These are phyloP conservation scores for Penicillium sp. DNA, from an alignment of 2,329 filamentous ascomycete genomes.

Conservation along the genomic window DNA sequence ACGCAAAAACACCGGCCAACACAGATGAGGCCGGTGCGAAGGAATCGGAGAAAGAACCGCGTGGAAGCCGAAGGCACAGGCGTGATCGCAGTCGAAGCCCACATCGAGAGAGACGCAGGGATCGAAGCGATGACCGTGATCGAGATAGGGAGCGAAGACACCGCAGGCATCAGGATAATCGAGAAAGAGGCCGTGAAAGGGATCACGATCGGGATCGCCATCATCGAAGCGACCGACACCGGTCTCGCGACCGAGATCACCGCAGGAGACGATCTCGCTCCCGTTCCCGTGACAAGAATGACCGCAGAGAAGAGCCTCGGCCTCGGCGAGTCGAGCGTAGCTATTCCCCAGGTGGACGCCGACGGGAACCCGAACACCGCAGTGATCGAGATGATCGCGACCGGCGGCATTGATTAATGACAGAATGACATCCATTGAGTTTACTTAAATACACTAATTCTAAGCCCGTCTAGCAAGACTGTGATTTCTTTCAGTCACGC, in stretches of 20 bases:
- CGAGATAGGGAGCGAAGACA: constrained; percentile 42
- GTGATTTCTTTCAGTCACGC: too few species aligned
- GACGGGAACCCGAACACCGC: constrained; percentile 28
- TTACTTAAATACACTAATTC: not conserved
- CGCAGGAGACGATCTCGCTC: constrained; percentile 29
- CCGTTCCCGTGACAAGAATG: constrained; percentile 33
- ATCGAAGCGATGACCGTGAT: constrained; percentile 31
- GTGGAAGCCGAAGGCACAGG: constrained; percentile 28
- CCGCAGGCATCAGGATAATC: constrained; percentile 12
- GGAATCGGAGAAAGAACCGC: constrained; percentile 22
- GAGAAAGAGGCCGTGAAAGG: constrained; percentile 45
- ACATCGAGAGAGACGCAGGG: constrained; percentile 31
- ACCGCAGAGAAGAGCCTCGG: constrained; percentile 27
- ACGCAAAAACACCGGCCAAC: constrained; percentile 42
- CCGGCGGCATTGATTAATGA: constrained; percentile 27
- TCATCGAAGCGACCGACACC: constrained; percentile 36
- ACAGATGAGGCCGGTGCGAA: constrained; percentile 30
- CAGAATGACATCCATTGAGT: not conserved
- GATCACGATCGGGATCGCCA: constrained; percentile 31
- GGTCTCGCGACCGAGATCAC: constrained; percentile 32
- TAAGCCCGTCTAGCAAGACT: too few species aligned
- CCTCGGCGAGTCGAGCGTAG: constrained; percentile 27
- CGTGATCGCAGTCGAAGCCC: constrained; percentile 39
- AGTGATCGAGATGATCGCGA: constrained; percentile 31
- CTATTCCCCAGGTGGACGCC: constrained; percentile 24